phyloP scores from a whole-genome alignment of 2,329 filamentous ascomycete genomes.

The Arthroderma sp. region DNA sequence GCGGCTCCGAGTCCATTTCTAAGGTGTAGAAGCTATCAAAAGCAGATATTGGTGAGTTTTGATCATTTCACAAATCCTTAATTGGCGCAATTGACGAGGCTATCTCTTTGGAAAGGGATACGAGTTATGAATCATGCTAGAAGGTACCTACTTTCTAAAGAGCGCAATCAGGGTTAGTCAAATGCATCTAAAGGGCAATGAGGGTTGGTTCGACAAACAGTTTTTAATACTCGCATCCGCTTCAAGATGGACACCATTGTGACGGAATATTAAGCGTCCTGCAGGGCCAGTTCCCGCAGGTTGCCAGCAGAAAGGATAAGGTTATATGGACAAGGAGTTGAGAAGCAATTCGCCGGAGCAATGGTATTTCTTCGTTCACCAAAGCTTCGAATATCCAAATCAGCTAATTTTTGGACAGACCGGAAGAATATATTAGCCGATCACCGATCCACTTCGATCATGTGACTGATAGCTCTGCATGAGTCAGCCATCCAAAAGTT shows the following conservation, averaged over 20 bases:
- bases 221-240: constrained; percentile 61
- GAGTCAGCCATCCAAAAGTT: too few species aligned
- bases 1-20: constrained; percentile 73
- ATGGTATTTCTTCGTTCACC: background rate
- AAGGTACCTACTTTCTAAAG: constrained; percentile 3
- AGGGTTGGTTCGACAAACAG: constrained; percentile 39
- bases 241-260: constrained; percentile 39
- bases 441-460: background rate
- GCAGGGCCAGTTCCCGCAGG: constrained; percentile 2
- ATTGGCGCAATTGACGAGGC: background rate
- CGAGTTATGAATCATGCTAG: constrained; percentile 1
- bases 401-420: constrained; percentile 4
- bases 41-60: background rate
- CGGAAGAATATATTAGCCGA: background rate
- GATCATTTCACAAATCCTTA: too few species aligned
- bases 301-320: background rate
- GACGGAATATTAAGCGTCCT: constrained; percentile 6
- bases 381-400: background rate
- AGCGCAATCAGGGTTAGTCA: too few species aligned
- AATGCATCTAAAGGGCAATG: too few species aligned
- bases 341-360: background rate
- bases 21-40: constrained; percentile 30
- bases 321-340: background rate
- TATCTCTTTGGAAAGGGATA: background rate
- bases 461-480: background rate